phyloP scores from a whole-genome alignment of 2,329 filamentous ascomycete genomes.

The Epicoccum nigrum region DNA sequence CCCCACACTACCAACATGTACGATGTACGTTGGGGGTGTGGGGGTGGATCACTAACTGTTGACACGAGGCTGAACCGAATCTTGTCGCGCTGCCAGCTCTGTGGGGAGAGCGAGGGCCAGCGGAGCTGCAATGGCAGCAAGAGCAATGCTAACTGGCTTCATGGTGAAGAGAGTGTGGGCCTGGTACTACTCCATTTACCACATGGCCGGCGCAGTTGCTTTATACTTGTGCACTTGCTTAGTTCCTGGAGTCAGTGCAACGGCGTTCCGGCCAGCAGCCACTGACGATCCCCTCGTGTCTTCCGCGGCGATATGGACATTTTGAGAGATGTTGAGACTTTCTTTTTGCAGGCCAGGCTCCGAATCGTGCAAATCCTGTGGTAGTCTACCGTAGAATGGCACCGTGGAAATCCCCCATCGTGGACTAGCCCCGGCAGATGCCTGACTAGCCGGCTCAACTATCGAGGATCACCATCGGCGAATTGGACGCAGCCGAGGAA shows the following conservation, averaged over 20 bases:
- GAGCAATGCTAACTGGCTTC: slow-evolving; percentile 14
- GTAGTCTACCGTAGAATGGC: too few relatives aligned
- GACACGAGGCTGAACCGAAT: slow-evolving; percentile 3
- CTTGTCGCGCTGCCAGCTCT: slow-evolving; percentile 6
- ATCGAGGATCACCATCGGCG: slow-evolving; percentile 1
- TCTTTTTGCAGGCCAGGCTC: too few relatives aligned
- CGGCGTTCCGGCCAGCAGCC: too few relatives aligned
- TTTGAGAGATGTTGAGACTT: too few relatives aligned
- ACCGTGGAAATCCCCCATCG: not conserved
- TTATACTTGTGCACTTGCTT: too few relatives aligned
- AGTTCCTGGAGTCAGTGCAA: too few relatives aligned
- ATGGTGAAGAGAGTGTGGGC: slow-evolving; percentile 1
- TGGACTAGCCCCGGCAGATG: not conserved
- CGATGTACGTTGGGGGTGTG: too few relatives aligned
- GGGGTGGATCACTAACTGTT: not conserved
- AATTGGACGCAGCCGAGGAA: not conserved
- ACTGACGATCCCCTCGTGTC: too few relatives aligned
- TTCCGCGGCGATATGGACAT: too few relatives aligned
- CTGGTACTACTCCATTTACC: not conserved
- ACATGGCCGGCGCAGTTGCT: too few relatives aligned
- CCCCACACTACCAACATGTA: too few relatives aligned
- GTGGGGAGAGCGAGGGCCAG: slow-evolving; percentile 13
- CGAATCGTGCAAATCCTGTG: too few relatives aligned
- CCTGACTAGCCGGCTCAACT: not conserved
- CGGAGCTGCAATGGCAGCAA: slow-evolving; percentile 16